A percentile compares a stretch with the other conserved stretches of the same genome.
These are phyloP conservation scores for Pyrenophora seminiperda DNA, from an alignment of 2,329 filamentous ascomycete species.

Conservation along the genomic window DNA sequence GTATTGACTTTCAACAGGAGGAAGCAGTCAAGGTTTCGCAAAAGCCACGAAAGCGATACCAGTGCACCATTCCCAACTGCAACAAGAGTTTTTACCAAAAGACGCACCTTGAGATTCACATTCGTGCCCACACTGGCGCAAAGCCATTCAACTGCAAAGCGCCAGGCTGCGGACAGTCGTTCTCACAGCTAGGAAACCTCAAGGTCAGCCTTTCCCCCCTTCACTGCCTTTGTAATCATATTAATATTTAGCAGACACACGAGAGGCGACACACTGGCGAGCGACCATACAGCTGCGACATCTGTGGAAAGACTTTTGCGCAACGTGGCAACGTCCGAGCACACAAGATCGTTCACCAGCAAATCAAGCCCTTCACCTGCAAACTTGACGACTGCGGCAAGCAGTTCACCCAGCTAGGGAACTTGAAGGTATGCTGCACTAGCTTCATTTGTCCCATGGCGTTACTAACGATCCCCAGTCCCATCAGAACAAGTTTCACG, in stretches of 20 bases:
- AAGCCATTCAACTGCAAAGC: conserved; percentile 83
- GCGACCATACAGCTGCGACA: conserved; percentile 78
- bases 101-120: conserved; percentile 90
- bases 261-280: conserved; percentile 86
- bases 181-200: conserved; percentile 89
- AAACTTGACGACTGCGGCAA: conserved; percentile 83
- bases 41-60: conserved; percentile 67
- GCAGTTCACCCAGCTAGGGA: conserved; percentile 86
- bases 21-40: conserved; percentile 36
- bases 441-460: too few relatives aligned
- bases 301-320: conserved; percentile 81
- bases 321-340: conserved; percentile 85
- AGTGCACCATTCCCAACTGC: conserved; percentile 75
- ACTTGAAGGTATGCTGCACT: conserved; percentile 72
- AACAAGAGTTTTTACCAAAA: conserved; percentile 86
- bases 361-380: conserved; percentile 79
- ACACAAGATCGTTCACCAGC: conserved; percentile 79
- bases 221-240: not conserved
- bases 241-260: conserved; percentile 67
- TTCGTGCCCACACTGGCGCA: conserved; percentile 82
- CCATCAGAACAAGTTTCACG: conserved; percentile 94
- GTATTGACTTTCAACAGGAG: conserved; percentile 23
- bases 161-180: conserved; percentile 74
- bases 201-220: conserved; percentile 61
- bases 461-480: conserved; percentile 58